phyloP scores from a whole-genome alignment of 106 monocot genomes.

The Dendrobium catenatum region DNA sequence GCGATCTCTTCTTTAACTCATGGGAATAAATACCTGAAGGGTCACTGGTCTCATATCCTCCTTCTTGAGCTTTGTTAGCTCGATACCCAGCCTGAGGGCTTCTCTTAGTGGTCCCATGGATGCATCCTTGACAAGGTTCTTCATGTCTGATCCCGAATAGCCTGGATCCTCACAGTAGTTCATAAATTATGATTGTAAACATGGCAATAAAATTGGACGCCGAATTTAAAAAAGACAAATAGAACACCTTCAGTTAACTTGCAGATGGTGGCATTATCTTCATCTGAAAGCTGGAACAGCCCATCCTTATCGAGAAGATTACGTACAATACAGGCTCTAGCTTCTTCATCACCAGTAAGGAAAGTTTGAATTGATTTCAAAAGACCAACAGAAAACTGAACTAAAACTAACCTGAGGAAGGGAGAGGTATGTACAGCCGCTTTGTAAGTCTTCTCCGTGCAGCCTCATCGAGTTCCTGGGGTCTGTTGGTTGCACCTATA shows the following conservation, averaged over 20 bases:
- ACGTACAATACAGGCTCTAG: constrained; percentile 78
- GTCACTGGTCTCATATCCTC: constrained; percentile 80
- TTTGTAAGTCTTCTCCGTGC: constrained; percentile 86
- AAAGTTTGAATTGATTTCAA: neutral
- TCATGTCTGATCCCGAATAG: constrained; percentile 96
- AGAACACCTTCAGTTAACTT: constrained; percentile 77
- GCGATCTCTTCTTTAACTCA: neutral
- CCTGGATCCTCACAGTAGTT: constrained; percentile 29
- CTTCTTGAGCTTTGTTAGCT: constrained; percentile 70
- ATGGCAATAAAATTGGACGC: neutral
- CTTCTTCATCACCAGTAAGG: constrained; percentile 49
- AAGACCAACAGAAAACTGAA: constrained; percentile 9
- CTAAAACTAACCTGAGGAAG: constrained; percentile 58
- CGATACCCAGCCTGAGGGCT: constrained; percentile 62
- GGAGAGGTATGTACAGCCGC: constrained; percentile 96
- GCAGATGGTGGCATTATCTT: constrained; percentile 66
- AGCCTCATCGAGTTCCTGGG: constrained; percentile 98
- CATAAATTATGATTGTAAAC: neutral
- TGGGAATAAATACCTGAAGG: constrained; percentile 31
- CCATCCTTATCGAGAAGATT: constrained; percentile 96
- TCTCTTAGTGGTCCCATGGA: constrained; percentile 96
- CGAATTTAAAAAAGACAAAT: neutral
- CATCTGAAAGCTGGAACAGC: constrained; percentile 77
- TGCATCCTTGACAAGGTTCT: constrained; percentile 98
- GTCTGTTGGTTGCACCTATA: constrained; percentile 92